Evolutionary conservation across 345 rosid species (phyloP), one percentile per base, ranked within the genome.

Genomic region (Sonneratia caseolaris): DNA sequence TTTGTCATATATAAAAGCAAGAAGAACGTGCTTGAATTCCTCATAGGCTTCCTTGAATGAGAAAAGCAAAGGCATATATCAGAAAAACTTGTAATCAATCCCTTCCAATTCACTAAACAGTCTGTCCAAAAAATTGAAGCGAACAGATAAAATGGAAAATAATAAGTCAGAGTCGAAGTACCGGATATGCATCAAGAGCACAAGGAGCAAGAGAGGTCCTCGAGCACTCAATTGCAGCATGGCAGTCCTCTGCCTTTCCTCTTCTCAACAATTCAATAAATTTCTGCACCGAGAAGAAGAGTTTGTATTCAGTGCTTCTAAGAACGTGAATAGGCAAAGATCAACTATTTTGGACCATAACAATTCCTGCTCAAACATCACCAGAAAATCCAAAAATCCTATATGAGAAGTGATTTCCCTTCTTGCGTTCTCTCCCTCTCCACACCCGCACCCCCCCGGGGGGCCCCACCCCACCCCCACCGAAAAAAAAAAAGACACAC

Each of bases 101-200:
- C 42, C 19, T 48, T 14, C 22, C 35, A 42, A 71, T 66, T 15
- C 71, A 70, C 72, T 67, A 69, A 70, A 37, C 47, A 51, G 64
- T 37, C 11, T 35, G 61, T 22, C n/a, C 49, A 37, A 35, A 19
- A 74, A 43, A 14, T n/a, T 57, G 13, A 24, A 70, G 18, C 11
- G 48, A 10, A 40, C 8, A 71, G 6, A 7, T 21, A 56, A 68
- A 21, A 49, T 38, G 68, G 37, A 9, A 64, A 70, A 36, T 22
- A 27, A 71, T 37, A 37, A 70, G 59, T 48, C 37, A 53, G 1
- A 66, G 42, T 48, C 18, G 32, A 59, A 66, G 24, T 81, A 94
- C 97, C 81, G 97, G 97, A 82, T 94, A 94, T 35, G 97, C 98
- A 80, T 91, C 89, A 70, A 94, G 96, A 73, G 98, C 98, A 84